These are phyloP conservation scores for Rhynchospora tenuis DNA, from an alignment of 176 grass and related monocot species.

Conservation along the genomic window DNA sequence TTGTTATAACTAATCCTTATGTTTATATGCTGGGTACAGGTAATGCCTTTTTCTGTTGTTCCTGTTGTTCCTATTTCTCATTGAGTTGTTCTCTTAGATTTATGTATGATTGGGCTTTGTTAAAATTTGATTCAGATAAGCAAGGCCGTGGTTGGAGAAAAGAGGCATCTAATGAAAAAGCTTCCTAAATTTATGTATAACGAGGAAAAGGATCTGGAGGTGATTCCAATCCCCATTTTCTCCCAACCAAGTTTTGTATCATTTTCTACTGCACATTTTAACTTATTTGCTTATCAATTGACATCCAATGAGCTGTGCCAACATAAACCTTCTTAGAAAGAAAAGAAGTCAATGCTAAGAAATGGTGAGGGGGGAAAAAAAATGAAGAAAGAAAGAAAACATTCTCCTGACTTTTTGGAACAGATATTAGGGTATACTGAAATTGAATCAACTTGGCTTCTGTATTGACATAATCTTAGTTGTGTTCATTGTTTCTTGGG, in stretches of 20 bases:
- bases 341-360: not conserved
- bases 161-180: not conserved
- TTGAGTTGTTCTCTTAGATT: not conserved
- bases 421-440: not conserved
- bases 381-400: not conserved
- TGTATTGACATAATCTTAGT: not conserved
- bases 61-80: not conserved
- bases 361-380: no score
- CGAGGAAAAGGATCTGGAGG: constrained; percentile 23
- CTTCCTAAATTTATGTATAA: constrained; percentile 24
- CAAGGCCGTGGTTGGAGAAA: constrained; percentile 19
- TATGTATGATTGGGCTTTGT: not conserved
- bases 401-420: not conserved
- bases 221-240: not conserved
- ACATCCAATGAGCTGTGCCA: not conserved
- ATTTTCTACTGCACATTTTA: not conserved
- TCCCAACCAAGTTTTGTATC: not conserved
- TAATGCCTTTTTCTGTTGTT: not conserved
- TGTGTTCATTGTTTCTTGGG: not conserved
- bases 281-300: not conserved
- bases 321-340: not conserved
- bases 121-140: constrained; percentile 14
- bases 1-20: constrained; percentile 6
- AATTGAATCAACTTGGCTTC: not conserved
- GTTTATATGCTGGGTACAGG: not conserved